phyloP scores from a whole-genome alignment of 1,284 basidiomycete species.

The Apiotrichum sp. region DNA sequence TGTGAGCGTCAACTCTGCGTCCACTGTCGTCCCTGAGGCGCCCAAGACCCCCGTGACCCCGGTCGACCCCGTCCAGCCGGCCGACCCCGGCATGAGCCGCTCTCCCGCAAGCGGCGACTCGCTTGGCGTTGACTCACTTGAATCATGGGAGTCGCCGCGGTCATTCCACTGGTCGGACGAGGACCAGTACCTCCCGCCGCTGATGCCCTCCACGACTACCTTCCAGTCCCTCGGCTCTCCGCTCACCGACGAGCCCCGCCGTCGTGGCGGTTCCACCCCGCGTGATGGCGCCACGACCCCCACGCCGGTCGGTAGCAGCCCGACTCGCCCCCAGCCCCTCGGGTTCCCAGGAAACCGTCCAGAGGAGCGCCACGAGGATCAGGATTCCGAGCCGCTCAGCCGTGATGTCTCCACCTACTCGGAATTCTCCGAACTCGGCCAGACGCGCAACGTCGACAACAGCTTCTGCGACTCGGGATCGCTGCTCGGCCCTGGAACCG shows the following conservation, averaged over 20 bases:
- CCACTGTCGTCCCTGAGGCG: slow-evolving; percentile 28
- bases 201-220: neutral
- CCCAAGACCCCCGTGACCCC: slow-evolving; percentile 25
- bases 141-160: slow-evolving; percentile 41
- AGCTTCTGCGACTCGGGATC: slow-evolving; percentile 15
- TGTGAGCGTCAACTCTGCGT: too few species aligned
- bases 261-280: neutral
- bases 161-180: slow-evolving; percentile 47
- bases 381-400: too few species aligned
- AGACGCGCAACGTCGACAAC: slow-evolving; percentile 8
- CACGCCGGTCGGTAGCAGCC: slow-evolving; percentile 36
- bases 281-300: slow-evolving; percentile 3
- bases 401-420: slow-evolving; percentile 22
- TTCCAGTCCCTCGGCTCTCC: neutral
- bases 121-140: too few species aligned
- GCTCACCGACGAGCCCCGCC: neutral
- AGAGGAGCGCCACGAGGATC: too few species aligned
- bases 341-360: too few species aligned
- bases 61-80: neutral
- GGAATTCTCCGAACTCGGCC: slow-evolving; percentile 16
- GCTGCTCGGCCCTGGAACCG: neutral
- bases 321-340: slow-evolving; percentile 17
- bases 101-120: slow-evolving; percentile 11
- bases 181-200: slow-evolving; percentile 20
- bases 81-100: neutral